A percentile compares a stretch with the other conserved stretches of the same genome.
phyloP scores from a whole-genome alignment of 306 rosid species.

The Cicer chorassanicum region DNA sequence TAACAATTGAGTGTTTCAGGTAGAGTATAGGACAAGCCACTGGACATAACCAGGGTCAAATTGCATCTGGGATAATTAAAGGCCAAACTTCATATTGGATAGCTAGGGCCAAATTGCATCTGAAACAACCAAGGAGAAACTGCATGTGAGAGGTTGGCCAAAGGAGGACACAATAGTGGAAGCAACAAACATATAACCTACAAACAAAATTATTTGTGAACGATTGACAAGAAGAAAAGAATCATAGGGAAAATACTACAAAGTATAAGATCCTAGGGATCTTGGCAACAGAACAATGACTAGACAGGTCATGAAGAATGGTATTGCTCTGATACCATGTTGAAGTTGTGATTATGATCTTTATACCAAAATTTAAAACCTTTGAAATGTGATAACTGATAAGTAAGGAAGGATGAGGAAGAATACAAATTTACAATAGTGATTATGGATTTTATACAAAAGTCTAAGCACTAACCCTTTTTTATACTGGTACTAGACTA shows the following conservation, averaged over 20 bases:
- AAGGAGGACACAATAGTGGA: neutral
- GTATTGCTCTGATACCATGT: neutral
- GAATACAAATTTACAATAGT: neutral
- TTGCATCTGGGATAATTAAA: neutral
- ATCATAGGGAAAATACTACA: neutral
- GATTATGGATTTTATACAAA: neutral
- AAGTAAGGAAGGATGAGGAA: neutral
- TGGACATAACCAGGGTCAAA: neutral
- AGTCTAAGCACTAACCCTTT: neutral
- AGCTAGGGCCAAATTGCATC: neutral
- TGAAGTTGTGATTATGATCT: slow-evolving; percentile 4
- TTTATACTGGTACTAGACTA: neutral
- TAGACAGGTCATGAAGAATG: neutral
- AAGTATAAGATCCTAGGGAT: neutral
- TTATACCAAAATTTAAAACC: neutral
- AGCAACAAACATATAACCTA: neutral
- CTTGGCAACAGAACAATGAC: neutral
- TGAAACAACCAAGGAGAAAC: neutral
- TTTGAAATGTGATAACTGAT: neutral
- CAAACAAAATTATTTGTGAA: neutral
- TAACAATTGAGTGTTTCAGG: neutral
- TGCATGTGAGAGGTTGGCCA: neutral
- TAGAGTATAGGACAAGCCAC: neutral
- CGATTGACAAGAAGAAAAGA: neutral
- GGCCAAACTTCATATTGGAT: slow-evolving; percentile 5